Percentiles rank a stretch among this genome's conserved stretches.
phyloP scores from a whole-genome alignment of 805 yeast species.

The Priceomyces melissophilus region DNA sequence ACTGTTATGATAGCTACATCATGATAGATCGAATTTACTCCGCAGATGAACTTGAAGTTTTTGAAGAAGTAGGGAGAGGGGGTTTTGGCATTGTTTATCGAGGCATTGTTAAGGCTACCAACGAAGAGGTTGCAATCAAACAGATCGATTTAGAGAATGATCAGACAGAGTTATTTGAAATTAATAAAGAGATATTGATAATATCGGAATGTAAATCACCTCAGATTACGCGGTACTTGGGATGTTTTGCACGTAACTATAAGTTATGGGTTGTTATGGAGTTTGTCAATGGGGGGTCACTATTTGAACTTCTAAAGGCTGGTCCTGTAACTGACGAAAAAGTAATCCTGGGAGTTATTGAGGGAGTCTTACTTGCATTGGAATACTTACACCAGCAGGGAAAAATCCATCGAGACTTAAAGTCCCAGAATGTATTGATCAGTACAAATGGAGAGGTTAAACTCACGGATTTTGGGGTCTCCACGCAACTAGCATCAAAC shows the following conservation, averaged over 20 bases:
- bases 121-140: constrained; percentile 52
- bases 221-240: constrained; percentile 65
- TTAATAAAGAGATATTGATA: constrained; percentile 68
- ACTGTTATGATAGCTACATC: not conserved
- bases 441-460: constrained; percentile 38
- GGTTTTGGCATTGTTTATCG: constrained; percentile 76
- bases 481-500: constrained; percentile 40
- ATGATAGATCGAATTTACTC: constrained; percentile 18
- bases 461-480: constrained; percentile 45
- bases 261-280: constrained; percentile 83
- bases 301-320: constrained; percentile 59
- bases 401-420: constrained; percentile 64
- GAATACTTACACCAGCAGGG: constrained; percentile 66
- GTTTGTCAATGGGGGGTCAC: constrained; percentile 73
- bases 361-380: constrained; percentile 57
- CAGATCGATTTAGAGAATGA: constrained; percentile 74
- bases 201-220: constrained; percentile 61
- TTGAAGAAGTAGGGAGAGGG: constrained; percentile 67
- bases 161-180: constrained; percentile 59
- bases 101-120: constrained; percentile 48
- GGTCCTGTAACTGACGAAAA: constrained; percentile 56
- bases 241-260: constrained; percentile 66
- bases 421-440: constrained; percentile 39
- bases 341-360: constrained; percentile 48
- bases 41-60: constrained; percentile 39